phyloP scores from a whole-genome alignment of 257 asterid genomes.

The Sherardia arvensis region DNA sequence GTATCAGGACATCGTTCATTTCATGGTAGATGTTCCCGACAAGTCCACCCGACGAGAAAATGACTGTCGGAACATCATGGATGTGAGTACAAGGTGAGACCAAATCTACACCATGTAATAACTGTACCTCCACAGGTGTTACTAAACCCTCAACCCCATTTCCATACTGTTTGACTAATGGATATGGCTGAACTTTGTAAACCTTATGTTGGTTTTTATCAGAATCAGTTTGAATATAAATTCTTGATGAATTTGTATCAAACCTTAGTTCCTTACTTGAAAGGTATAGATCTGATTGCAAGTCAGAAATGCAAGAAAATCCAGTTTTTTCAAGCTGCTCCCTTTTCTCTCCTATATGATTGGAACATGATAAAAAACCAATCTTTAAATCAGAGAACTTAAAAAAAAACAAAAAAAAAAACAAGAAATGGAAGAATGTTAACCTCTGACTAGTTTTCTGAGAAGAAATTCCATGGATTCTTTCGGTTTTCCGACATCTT shows the following conservation, averaged over 20 bases:
- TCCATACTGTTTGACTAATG: constrained; percentile 37
- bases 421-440: background rate
- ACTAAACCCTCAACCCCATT: constrained; percentile 23
- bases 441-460: constrained; percentile 15
- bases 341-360: constrained; percentile 38
- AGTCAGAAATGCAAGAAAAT: constrained; percentile 31
- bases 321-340: constrained; percentile 29
- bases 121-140: constrained; percentile 36
- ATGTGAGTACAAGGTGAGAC: constrained; percentile 19
- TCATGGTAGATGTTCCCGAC: constrained; percentile 47
- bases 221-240: constrained; percentile 26
- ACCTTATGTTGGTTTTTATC: constrained; percentile 13
- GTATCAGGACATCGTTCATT: constrained; percentile 50
- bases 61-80: constrained; percentile 30
- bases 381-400: background rate
- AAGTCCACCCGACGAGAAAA: constrained; percentile 44
- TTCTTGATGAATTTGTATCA: constrained; percentile 37
- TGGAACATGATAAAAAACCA: background rate
- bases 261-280: constrained; percentile 25
- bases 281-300: constrained; percentile 41
- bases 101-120: constrained; percentile 24
- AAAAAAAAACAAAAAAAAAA: background rate
- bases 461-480: background rate
- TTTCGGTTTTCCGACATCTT: background rate
- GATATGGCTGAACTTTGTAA: constrained; percentile 44